Conservation (phyloP, 495 filamentous ascomycete species). For the Echria macrotheca region DNA sequence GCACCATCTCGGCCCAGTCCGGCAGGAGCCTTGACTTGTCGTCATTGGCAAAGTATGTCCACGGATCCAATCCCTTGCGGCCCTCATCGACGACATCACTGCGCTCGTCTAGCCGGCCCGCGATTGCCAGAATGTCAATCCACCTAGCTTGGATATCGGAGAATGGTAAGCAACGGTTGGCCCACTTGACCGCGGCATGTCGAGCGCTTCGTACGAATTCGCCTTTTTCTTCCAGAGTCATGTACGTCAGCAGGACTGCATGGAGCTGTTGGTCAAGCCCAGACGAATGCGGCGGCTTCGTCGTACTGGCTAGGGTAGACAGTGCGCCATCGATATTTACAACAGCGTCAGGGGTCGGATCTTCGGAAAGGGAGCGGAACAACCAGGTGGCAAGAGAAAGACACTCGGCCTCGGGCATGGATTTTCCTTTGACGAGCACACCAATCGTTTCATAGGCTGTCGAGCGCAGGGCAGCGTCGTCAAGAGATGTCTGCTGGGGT, state of each 20-base stretch:
- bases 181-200: slow-evolving; percentile 80
- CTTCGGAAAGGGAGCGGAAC: slow-evolving; percentile 73
- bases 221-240: slow-evolving; percentile 53
- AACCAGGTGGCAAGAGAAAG: slow-evolving; percentile 66
- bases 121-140: slow-evolving; percentile 78
- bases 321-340: slow-evolving; percentile 87
- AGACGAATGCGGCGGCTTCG: slow-evolving; percentile 42
- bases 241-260: slow-evolving; percentile 59
- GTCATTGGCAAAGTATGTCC: slow-evolving; percentile 40
- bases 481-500: slow-evolving; percentile 47
- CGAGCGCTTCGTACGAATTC: slow-evolving; percentile 59
- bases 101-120: slow-evolving; percentile 55
- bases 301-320: slow-evolving; percentile 57
- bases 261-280: slow-evolving; percentile 29
- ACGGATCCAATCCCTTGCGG: slow-evolving; percentile 68
- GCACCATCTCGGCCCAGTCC: slow-evolving; percentile 42
- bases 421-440: slow-evolving; percentile 57
- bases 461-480: slow-evolving; percentile 61
- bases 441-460: slow-evolving; percentile 83
- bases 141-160: slow-evolving; percentile 73
- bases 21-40: slow-evolving; percentile 35
- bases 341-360: slow-evolving; percentile 67
- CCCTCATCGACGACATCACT: slow-evolving; percentile 87
- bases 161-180: slow-evolving; percentile 82
- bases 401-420: slow-evolving; percentile 45